Conservation (phyloP, 768 basidiomycete genomes). For the Panus rudis region DNA sequence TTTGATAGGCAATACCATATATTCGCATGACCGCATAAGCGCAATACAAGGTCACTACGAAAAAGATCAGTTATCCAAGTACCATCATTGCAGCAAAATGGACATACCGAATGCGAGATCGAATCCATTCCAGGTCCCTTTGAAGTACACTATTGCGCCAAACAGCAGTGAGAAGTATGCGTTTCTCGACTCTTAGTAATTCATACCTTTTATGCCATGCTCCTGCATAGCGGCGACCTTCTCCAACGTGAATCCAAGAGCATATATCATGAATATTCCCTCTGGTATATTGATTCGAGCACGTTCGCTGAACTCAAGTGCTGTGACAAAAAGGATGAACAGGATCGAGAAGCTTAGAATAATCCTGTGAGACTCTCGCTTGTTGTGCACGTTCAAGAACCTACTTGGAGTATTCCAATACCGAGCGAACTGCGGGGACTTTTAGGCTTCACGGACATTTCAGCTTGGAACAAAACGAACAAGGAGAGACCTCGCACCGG, state of each 20-base stretch:
- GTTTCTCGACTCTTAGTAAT: constrained; percentile 5
- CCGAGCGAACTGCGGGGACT: constrained; percentile 86
- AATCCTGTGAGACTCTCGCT: constrained; percentile 6
- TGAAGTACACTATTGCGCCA: constrained; percentile 58
- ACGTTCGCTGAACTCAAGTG: constrained; percentile 66
- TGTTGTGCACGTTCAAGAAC: background rate
- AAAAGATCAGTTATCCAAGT: constrained; percentile 2
- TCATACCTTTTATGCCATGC: constrained; percentile 86
- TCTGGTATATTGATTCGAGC: constrained; percentile 62
- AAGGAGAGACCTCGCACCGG: constrained; percentile 41
- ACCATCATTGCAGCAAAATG: background rate
- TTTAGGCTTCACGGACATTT: constrained; percentile 52
- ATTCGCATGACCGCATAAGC: constrained; percentile 71
- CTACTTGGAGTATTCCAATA: constrained; percentile 85
- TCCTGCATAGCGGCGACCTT: constrained; percentile 95
- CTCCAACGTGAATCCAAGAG: constrained; percentile 82
- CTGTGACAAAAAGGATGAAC: constrained; percentile 71
- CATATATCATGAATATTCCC: constrained; percentile 69
- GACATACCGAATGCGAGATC: constrained; percentile 79
- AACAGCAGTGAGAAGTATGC: background rate
- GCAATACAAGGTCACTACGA: constrained; percentile 66
- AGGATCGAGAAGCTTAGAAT: constrained; percentile 63
- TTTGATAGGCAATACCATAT: constrained; percentile 66
- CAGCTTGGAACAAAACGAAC: constrained; percentile 2
- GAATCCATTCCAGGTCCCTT: constrained; percentile 91